Percentiles rank a stretch among this genome's conserved stretches.
Evolutionary conservation across 768 basidiomycete genomes (phyloP).

Genomic region (Termitomyces sp.): DNA sequence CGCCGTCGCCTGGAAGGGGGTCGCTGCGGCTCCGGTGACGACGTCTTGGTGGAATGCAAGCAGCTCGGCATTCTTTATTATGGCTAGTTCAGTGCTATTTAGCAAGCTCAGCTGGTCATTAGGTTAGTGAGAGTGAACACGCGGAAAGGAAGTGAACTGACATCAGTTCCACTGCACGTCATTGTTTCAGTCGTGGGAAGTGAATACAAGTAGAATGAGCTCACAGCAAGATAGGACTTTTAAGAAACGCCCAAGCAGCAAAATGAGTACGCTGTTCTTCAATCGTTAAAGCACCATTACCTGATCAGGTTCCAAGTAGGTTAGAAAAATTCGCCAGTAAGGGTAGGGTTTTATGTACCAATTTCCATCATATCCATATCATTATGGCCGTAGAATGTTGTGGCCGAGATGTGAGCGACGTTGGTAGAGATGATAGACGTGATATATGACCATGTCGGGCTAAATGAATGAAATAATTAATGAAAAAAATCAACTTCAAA

Average conservation of each 20-base stretch:
- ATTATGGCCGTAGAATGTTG: slow-evolving; percentile 45
- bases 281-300: slow-evolving; percentile 43
- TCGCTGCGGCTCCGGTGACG: slow-evolving; percentile 37
- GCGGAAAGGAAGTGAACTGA: slow-evolving; percentile 10
- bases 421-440: slow-evolving; percentile 38
- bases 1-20: slow-evolving; percentile 38
- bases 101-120: slow-evolving; percentile 32
- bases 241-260: slow-evolving; percentile 52
- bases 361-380: slow-evolving; percentile 60
- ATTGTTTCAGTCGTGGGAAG: background rate
- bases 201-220: slow-evolving; percentile 1
- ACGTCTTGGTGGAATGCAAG: slow-evolving; percentile 51
- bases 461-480: slow-evolving; percentile 6
- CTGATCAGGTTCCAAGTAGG: slow-evolving; percentile 11
- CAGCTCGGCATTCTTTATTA: slow-evolving; percentile 45
- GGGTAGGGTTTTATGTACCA: slow-evolving; percentile 12
- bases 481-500: background rate
- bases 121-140: background rate
- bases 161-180: slow-evolving; percentile 31
- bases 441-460: slow-evolving; percentile 40
- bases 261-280: slow-evolving; percentile 51
- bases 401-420: slow-evolving; percentile 30
- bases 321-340: background rate
- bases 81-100: slow-evolving; percentile 33
- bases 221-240: slow-evolving; percentile 50